These are phyloP conservation scores for Wallacemonas sp. DNA, from an alignment of 208 protist species.

Conservation along the genomic window DNA sequence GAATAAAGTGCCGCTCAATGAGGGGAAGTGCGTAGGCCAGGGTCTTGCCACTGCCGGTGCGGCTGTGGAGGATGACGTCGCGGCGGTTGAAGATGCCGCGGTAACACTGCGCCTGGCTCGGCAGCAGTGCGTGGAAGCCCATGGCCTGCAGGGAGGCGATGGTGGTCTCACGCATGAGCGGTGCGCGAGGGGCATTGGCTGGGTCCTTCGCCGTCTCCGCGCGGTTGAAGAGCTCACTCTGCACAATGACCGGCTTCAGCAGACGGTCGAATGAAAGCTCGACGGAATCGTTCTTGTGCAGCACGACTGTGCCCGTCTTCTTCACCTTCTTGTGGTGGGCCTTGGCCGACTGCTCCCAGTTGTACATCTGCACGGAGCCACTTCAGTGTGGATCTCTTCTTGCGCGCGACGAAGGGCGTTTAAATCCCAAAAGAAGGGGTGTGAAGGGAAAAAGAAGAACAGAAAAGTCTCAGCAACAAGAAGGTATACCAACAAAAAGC, in stretches of 20 bases:
- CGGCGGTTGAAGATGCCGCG: conserved; percentile 81
- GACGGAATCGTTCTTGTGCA: conserved; percentile 67
- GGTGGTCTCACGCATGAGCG: conserved; percentile 72
- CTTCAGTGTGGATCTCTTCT: too few relatives aligned
- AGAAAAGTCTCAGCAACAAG: neutral
- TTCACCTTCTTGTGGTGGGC: conserved; percentile 66
- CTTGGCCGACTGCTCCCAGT: conserved; percentile 66
- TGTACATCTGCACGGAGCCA: too few relatives aligned
- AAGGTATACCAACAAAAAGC: neutral
- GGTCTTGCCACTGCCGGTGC: conserved; percentile 97
- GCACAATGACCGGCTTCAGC: conserved; percentile 45
- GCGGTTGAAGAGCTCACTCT: conserved; percentile 21
- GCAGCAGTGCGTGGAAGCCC: conserved; percentile 61
- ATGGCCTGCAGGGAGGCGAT: conserved; percentile 42
- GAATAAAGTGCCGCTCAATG: conserved; percentile 76
- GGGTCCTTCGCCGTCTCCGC: conserved; percentile 12
- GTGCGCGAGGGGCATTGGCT: conserved; percentile 19
- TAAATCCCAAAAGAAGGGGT: neutral
- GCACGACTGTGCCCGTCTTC: conserved; percentile 84
- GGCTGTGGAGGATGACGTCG: conserved; percentile 92
- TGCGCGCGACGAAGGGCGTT: neutral
- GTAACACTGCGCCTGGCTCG: conserved; percentile 88
- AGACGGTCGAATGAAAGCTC: conserved; percentile 73
- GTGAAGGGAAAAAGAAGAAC: conserved; percentile 10
- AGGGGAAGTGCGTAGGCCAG: conserved; percentile 98